Evolutionary conservation across 164 flowering plant species (phyloP), one percentile per base, ranked within the genome.

Genomic region (Protea cynaroides): DNA sequence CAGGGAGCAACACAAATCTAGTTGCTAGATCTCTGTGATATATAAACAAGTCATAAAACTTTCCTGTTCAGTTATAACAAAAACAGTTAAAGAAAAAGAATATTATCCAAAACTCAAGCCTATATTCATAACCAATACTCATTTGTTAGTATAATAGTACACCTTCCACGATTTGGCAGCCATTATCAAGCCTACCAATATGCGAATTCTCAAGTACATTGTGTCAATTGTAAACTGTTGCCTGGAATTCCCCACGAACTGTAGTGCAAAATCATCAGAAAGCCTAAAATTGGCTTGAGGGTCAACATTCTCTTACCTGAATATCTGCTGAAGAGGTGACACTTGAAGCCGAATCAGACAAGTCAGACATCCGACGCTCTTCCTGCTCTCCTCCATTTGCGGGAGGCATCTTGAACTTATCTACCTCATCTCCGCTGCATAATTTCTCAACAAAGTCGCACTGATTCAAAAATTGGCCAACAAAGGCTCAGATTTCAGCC

Each of bases 311-410:
- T n/a, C 52, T 64, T 65, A 86, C 96, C 87, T 86, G 92, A 52
- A 77, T 71, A 54, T 93, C 97, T 40, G 80, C 77, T 23, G 82
- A 52, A 60, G 96, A 88, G 36, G 89, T 76, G 55, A 81, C 78
- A 77, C 92, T 89, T 0, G 95, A 83, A 71, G 82, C 85, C 97
- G 90, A 91, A 64, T 93, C 98, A 7, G 98, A 93, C 65, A 90
- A 78, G 70, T 83, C 90, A 70, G 98, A 93, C 92, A 91, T 86
- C 25, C 97, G 88, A 4, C 95, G 87, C 71, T 93, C 98, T 79
- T 93, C 98, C 73, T 71, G 97, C 74, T 80, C 89, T 36, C 62
- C 77, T 21, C 51, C 76, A 55, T 56, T 64, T 8, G 62, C 11
- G 29, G 60, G 34, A 19, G 65, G 67, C 73, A 65, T 50, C 72